These are phyloP conservation scores for Ophiostoma tasmaniense DNA, from an alignment of 2,329 filamentous ascomycete genomes.

Conservation along the genomic window DNA sequence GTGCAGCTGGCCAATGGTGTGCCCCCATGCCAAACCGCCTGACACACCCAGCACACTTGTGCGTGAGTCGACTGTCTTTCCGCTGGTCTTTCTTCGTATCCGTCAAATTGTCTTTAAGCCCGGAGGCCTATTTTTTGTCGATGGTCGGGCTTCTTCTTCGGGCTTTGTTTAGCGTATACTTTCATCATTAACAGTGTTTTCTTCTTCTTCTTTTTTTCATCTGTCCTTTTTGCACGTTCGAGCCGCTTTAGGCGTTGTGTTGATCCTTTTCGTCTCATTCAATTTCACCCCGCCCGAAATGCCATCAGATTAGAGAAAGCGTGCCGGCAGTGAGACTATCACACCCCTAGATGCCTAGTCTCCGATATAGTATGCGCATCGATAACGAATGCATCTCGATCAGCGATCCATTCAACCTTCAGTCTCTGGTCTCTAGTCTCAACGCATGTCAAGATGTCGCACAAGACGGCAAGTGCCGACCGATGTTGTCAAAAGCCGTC, in stretches of 20 bases:
- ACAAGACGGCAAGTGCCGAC: background rate
- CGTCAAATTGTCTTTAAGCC: constrained; percentile 6
- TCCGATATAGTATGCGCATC: background rate
- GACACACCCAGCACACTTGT: constrained; percentile 18
- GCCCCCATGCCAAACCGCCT: constrained; percentile 20
- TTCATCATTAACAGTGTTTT: too few relatives aligned
- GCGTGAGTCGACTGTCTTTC: background rate
- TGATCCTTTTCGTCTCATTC: background rate
- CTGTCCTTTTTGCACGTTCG: background rate
- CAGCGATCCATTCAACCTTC: background rate
- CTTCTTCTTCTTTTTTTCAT: background rate
- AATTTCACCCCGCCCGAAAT: background rate
- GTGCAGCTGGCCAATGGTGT: constrained; percentile 20
- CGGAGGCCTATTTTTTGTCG: background rate
- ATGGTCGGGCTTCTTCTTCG: background rate
- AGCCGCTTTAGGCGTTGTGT: background rate
- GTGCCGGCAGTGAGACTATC: background rate
- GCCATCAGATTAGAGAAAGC: background rate
- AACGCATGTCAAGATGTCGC: background rate
- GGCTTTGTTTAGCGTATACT: background rate
- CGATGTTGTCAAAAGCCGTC: background rate
- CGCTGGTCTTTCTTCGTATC: background rate
- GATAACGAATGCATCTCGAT: background rate
- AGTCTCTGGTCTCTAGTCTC: background rate
- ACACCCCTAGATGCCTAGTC: background rate